Evolutionary conservation across 805 yeast species (phyloP).

Genomic region (Teunomyces lycoperdinae): DNA sequence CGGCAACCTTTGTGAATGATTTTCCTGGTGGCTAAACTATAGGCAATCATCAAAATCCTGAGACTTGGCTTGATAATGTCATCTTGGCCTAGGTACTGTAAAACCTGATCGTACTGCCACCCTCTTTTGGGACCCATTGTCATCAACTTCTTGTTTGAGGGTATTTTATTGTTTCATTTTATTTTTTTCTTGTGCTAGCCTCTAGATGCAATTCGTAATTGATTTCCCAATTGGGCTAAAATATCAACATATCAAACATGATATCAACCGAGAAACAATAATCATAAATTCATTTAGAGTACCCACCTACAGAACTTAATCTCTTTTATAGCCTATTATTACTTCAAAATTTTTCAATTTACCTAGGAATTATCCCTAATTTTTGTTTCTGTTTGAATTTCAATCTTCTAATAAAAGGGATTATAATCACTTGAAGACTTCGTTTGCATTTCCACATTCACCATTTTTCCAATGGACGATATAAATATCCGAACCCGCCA

Average conservation of each 20-base stretch:
- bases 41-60: neutral
- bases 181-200: neutral
- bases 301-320: neutral
- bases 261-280: neutral
- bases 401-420: too few species aligned
- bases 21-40: neutral
- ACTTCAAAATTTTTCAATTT: neutral
- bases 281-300: neutral
- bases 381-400: neutral
- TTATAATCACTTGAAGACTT: too few species aligned
- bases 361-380: neutral
- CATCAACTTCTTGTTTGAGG: neutral
- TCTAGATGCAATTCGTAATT: neutral
- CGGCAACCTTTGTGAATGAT: too few species aligned
- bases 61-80: neutral
- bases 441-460: too few species aligned
- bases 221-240: neutral
- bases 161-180: neutral
- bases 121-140: too few species aligned
- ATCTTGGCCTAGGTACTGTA: neutral
- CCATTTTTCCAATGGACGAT: slow-evolving; percentile 7
- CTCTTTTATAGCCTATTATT: neutral
- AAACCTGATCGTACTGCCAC: neutral
- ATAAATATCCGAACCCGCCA: slow-evolving; percentile 7
- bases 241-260: neutral